Evolutionary conservation across 495 filamentous ascomycete genomes (phyloP).

Genomic region (Astrocystis sublimbata): DNA sequence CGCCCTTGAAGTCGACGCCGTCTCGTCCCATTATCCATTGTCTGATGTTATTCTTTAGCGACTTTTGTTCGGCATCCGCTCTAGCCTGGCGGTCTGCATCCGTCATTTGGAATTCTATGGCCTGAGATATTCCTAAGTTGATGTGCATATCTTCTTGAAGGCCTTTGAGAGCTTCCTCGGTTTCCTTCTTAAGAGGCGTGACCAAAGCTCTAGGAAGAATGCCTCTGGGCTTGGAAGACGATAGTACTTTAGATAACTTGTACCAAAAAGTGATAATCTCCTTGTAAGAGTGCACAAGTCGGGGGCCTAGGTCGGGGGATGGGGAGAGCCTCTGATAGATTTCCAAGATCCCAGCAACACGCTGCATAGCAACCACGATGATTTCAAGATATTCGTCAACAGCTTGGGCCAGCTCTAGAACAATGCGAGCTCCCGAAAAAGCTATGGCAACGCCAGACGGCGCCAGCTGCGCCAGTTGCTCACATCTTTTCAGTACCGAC

Average conservation of each 20-base stretch:
- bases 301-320: conserved; percentile 6
- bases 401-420: conserved; percentile 16
- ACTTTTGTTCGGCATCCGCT: conserved; percentile 16
- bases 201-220: conserved; percentile 8
- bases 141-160: conserved; percentile 20
- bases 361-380: conserved; percentile 12
- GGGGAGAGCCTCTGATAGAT: conserved; percentile 15
- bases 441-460: conserved; percentile 18
- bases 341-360: conserved; percentile 10
- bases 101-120: conserved; percentile 2
- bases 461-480: conserved; percentile 8
- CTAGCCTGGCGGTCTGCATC: conserved; percentile 19
- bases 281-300: conserved; percentile 17
- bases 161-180: conserved; percentile 10
- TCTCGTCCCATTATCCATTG: conserved; percentile 28
- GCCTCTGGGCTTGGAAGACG: conserved; percentile 4
- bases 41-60: conserved; percentile 19
- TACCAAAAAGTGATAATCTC: conserved; percentile 20
- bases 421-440: conserved; percentile 17
- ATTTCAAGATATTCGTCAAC: conserved; percentile 19
- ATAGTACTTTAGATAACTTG: conserved; percentile 16
- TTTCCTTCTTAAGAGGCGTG: conserved; percentile 16
- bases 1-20: conserved; percentile 25
- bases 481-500: conserved; percentile 11
- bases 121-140: conserved; percentile 15